Evolutionary conservation across 1,284 basidiomycete species (phyloP).

Genomic region (Moesziomyces aphidis): DNA sequence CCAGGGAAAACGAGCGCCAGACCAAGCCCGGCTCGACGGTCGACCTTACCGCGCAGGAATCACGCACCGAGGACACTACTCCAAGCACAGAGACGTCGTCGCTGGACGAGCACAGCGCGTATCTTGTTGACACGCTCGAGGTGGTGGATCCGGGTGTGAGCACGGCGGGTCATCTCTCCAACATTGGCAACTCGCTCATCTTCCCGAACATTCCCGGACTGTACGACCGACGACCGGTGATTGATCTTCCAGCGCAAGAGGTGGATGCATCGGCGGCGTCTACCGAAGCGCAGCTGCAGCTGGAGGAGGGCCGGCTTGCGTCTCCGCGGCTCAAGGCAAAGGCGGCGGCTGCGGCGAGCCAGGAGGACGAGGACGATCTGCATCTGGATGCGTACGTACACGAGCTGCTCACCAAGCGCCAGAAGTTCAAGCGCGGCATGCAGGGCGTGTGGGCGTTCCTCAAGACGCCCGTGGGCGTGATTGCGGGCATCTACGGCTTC

Average conservation of each 20-base stretch:
- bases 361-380: slow-evolving; percentile 19
- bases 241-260: slow-evolving; percentile 70
- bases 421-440: slow-evolving; percentile 73
- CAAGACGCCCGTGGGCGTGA: slow-evolving; percentile 78
- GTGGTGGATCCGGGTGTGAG: slow-evolving; percentile 80
- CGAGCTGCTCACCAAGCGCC: slow-evolving; percentile 38
- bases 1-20: slow-evolving; percentile 7
- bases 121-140: slow-evolving; percentile 71
- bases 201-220: slow-evolving; percentile 73
- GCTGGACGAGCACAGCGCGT: slow-evolving; percentile 37
- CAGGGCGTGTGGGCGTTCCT: slow-evolving; percentile 84
- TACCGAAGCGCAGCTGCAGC: slow-evolving; percentile 26
- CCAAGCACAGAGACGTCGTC: slow-evolving; percentile 5
- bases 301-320: slow-evolving; percentile 26
- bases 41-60: background rate
- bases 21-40: background rate
- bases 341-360: background rate
- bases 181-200: slow-evolving; percentile 80
- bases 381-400: slow-evolving; percentile 49
- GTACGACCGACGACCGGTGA: slow-evolving; percentile 76
- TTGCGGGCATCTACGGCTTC: slow-evolving; percentile 84
- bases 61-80: background rate
- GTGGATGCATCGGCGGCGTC: slow-evolving; percentile 16
- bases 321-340: background rate
- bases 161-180: slow-evolving; percentile 77